phyloP scores from a whole-genome alignment of 2,329 filamentous ascomycete species.

The Emmonsiellopsis sp. region DNA sequence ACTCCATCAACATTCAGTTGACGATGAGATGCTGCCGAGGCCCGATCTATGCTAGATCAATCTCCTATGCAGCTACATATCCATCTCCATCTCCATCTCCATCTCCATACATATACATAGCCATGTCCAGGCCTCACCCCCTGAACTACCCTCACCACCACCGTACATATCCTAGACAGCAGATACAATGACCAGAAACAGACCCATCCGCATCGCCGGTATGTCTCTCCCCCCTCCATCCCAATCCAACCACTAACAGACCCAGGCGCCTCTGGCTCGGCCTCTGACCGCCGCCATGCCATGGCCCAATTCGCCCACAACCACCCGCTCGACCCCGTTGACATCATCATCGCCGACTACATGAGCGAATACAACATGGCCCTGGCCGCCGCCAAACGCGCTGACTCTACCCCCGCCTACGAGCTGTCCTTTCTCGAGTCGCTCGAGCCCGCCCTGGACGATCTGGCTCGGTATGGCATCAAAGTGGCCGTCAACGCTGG shows the following conservation, averaged over 20 bases:
- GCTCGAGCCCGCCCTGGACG: constrained; percentile 30
- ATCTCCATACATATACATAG: background rate
- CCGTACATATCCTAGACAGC: background rate
- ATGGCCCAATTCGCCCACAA: constrained; percentile 35
- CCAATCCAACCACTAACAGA: background rate
- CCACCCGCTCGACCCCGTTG: constrained; percentile 35
- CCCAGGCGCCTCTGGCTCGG: constrained; percentile 37
- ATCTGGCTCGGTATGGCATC: constrained; percentile 33
- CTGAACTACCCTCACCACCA: constrained; percentile 9
- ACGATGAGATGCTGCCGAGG: too few species aligned
- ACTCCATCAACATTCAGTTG: too few species aligned
- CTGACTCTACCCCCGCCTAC: constrained; percentile 33
- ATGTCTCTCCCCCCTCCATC: background rate
- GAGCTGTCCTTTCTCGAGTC: constrained; percentile 46
- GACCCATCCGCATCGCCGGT: constrained; percentile 23
- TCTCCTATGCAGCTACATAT: too few species aligned
- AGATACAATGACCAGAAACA: constrained; percentile 2
- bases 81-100: too few species aligned
- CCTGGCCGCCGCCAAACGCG: constrained; percentile 27
- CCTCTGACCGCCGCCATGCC: constrained; percentile 38
- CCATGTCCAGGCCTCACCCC: background rate
- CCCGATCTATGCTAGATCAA: too few species aligned
- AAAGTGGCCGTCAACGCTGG: constrained; percentile 40
- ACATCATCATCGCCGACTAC: constrained; percentile 40
- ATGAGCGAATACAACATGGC: constrained; percentile 48